A percentile compares a stretch with the other conserved stretches of the same genome.
Evolutionary conservation across 1,284 basidiomycete species (phyloP).

Genomic region (Ceratobasidium theobromae): DNA sequence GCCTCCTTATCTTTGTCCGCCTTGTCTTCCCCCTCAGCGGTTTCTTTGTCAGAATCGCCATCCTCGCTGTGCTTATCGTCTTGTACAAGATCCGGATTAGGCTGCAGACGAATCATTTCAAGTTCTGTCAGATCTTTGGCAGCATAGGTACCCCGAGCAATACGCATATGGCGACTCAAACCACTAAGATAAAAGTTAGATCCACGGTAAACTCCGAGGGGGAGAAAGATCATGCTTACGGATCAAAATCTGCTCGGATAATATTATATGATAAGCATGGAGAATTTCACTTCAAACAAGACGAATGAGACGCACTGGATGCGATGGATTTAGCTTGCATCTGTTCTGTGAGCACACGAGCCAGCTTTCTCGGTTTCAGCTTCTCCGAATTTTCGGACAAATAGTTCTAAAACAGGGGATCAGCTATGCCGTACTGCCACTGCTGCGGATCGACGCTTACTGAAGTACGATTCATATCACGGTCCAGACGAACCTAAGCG

Average conservation of each 20-base stretch:
- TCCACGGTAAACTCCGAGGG: neutral
- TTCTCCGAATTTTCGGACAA: constrained; percentile 29
- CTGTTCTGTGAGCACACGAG: constrained; percentile 46
- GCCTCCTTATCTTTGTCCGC: too few species aligned
- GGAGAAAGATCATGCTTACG: neutral
- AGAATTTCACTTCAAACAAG: neutral
- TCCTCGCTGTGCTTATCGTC: constrained; percentile 7
- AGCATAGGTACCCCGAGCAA: constrained; percentile 44
- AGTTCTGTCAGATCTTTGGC: constrained; percentile 47
- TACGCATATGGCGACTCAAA: constrained; percentile 41
- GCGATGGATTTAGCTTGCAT: constrained; percentile 51
- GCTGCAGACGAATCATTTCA: constrained; percentile 37
- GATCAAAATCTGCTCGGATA: too few species aligned
- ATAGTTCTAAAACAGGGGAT: constrained; percentile 35
- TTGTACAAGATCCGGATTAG: constrained; percentile 19
- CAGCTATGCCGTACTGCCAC: neutral
- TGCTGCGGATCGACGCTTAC: constrained; percentile 42
- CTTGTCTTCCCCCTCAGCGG: constrained; percentile 12
- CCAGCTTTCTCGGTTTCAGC: constrained; percentile 35
- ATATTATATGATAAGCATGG: too few species aligned
- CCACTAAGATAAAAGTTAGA: constrained; percentile 37
- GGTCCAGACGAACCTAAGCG: constrained; percentile 49
- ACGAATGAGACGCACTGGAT: constrained; percentile 42
- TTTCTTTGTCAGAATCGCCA: neutral
- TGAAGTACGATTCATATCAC: constrained; percentile 36